Conservation (phyloP, 208 protist genomes). For the Acanthamoeba pearcei region DNA sequence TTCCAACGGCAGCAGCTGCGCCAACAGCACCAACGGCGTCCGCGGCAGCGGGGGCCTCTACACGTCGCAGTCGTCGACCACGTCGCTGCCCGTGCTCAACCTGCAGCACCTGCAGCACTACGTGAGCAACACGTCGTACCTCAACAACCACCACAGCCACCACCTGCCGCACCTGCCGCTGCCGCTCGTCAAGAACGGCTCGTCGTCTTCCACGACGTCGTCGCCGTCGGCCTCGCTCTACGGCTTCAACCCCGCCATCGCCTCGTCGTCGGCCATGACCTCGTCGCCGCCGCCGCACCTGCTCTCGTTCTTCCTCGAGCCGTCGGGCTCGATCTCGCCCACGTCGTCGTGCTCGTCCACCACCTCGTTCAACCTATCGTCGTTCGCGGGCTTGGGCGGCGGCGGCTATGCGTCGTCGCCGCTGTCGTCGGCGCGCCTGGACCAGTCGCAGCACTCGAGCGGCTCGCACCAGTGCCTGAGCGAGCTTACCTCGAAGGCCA, state of each 20-base stretch:
- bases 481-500: neutral
- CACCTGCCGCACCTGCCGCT: neutral
- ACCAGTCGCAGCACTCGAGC: neutral
- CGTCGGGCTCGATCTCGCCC: constrained; percentile 22
- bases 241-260: neutral
- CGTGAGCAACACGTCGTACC: neutral
- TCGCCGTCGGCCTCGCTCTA: neutral
- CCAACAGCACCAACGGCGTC: neutral
- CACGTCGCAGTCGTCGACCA: constrained; percentile 2
- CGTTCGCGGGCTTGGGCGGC: neutral
- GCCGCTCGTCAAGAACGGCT: neutral
- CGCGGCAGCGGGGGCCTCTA: neutral
- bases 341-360: neutral
- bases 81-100: constrained; percentile 10
- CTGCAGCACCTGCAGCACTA: neutral
- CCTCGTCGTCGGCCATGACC: neutral
- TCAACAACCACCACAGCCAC: constrained; percentile 22
- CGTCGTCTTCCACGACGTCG: neutral
- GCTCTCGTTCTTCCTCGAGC: constrained; percentile 11
- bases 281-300: constrained; percentile 17
- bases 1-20: neutral
- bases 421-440: neutral
- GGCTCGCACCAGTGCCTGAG: neutral
- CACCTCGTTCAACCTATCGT: neutral
- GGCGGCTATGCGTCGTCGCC: neutral